A percentile compares a stretch with the other conserved stretches of the same genome.
phyloP scores from a whole-genome alignment of 2,329 filamentous ascomycete species.

The Ophiocordyceps camponoti-floridani region DNA sequence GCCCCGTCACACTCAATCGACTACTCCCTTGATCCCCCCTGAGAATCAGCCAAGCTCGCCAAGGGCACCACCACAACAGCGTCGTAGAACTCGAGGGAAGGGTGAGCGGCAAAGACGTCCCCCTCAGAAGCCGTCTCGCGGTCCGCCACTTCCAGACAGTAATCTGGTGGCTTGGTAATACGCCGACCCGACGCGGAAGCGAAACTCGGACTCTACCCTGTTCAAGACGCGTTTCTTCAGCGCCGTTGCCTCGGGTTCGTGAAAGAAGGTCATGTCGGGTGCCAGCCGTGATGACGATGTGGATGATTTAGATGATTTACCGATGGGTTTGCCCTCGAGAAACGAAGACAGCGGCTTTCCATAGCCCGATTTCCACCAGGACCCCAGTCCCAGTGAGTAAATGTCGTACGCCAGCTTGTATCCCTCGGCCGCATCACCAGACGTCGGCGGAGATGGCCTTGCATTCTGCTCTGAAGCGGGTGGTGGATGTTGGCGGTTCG shows the following conservation, averaged over 20 bases:
- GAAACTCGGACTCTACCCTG: not conserved
- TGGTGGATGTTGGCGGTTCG: not conserved
- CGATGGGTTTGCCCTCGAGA: not conserved
- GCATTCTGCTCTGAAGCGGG: not conserved
- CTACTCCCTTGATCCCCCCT: too few species aligned
- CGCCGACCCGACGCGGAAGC: not conserved
- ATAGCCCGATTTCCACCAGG: not conserved
- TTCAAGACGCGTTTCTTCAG: not conserved
- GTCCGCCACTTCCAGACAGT: not conserved
- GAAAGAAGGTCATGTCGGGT: not conserved
- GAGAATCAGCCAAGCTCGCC: not conserved
- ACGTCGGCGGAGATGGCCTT: not conserved
- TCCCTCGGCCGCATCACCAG: not conserved
- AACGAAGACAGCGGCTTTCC: not conserved
- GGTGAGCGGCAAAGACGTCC: not conserved
- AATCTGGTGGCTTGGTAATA: not conserved
- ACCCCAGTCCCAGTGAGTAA: not conserved
- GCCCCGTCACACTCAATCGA: too few species aligned
- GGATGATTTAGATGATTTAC: too few species aligned
- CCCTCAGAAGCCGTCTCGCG: not conserved
- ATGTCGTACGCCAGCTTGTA: not conserved
- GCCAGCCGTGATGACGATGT: not conserved
- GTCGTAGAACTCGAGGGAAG: not conserved
- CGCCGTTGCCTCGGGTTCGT: not conserved
- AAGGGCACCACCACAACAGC: not conserved